Conservation (phyloP, 371 early-diverging fungal genomes). For the Dinochytrium kinnereticum region DNA sequence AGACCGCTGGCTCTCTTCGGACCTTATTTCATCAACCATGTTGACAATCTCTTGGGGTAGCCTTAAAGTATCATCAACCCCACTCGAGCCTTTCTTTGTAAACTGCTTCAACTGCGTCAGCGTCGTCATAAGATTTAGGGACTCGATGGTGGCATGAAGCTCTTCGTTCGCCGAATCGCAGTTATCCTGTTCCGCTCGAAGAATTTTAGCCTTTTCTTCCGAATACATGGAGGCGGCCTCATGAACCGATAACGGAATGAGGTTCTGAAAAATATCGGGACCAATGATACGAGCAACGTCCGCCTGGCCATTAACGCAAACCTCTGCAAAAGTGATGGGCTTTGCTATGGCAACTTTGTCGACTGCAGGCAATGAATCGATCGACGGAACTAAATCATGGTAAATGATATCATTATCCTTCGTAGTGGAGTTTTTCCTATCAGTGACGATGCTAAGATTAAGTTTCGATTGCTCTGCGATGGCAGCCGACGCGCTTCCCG, state of each 20-base stretch:
- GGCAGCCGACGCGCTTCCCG: slow-evolving; percentile 57
- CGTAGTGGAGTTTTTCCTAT: slow-evolving; percentile 62
- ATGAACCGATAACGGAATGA: slow-evolving; percentile 91
- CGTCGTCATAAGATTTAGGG: slow-evolving; percentile 81
- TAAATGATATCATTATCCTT: slow-evolving; percentile 97
- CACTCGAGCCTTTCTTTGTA: slow-evolving; percentile 21
- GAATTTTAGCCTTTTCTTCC: slow-evolving; percentile 91
- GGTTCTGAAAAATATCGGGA: slow-evolving; percentile 81
- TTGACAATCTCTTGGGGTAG: slow-evolving; percentile 68
- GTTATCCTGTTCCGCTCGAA: slow-evolving; percentile 70
- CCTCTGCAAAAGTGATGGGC: slow-evolving; percentile 74
- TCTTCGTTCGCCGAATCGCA: slow-evolving; percentile 87
- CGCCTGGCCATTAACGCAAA: slow-evolving; percentile 53
- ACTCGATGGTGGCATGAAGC: slow-evolving; percentile 78
- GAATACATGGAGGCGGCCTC: slow-evolving; percentile 91
- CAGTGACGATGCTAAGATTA: slow-evolving; percentile 61
- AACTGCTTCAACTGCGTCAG: slow-evolving; percentile 73
- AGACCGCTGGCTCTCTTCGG: slow-evolving; percentile 50
- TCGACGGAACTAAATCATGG: slow-evolving; percentile 84
- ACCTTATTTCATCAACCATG: slow-evolving; percentile 66
- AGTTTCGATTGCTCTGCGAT: slow-evolving; percentile 72
- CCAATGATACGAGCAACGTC: slow-evolving; percentile 57
- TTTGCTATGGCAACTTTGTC: slow-evolving; percentile 83
- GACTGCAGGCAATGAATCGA: slow-evolving; percentile 75
- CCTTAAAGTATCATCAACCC: slow-evolving; percentile 27